Evolutionary conservation across 768 basidiomycete species (phyloP), one percentile per base, ranked within the genome.

Genomic region (Aureoboletus auriporus): DNA sequence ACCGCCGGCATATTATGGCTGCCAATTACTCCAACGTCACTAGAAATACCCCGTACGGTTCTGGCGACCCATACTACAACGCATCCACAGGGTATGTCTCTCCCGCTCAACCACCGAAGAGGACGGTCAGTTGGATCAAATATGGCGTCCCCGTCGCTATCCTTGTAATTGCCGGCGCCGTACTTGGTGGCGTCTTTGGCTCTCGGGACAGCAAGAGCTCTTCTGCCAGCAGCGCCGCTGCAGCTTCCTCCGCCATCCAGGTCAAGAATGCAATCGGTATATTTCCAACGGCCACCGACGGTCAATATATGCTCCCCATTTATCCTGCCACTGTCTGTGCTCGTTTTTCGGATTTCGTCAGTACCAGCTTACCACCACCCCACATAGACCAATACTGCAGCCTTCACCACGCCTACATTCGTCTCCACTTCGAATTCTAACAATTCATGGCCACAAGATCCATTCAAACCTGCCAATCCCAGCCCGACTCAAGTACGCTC

Each of bases 311-410:
- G 72, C 74, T 91, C 47, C 94, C 94, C 1, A 62, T 93, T 26
- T 95, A 94, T 64, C 90, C 93, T 6, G 84, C 89, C 16, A 89
- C 89, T 6, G 93, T 94, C 52, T 72, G 90, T 79, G 20, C 46
- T 46, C 33, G 30, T 47, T 26, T 17, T 47, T 16, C 23, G 20
- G 35, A 33, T 40, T 28, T 16, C 28, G 45, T 37, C 10, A 11
- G 13, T 30, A 31, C 47, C 40, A 14, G 9, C 29, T 17, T 16
- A 48, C 16, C 2, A 20, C 16, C 16, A 9, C 39, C 28, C 39
- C 20, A 30, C 42, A 50, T 55, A 92, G 87, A 92, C 89, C 36
- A 85, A 90, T 60, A 69, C 80, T 10, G 87, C 84, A 28, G 80
- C 76, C 8, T 92, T 82, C 65, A 77, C 79, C 14, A 60, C 70